Conservation (phyloP, 1,139 yeast species). For the Schizosaccharomyces versatilis region DNA sequence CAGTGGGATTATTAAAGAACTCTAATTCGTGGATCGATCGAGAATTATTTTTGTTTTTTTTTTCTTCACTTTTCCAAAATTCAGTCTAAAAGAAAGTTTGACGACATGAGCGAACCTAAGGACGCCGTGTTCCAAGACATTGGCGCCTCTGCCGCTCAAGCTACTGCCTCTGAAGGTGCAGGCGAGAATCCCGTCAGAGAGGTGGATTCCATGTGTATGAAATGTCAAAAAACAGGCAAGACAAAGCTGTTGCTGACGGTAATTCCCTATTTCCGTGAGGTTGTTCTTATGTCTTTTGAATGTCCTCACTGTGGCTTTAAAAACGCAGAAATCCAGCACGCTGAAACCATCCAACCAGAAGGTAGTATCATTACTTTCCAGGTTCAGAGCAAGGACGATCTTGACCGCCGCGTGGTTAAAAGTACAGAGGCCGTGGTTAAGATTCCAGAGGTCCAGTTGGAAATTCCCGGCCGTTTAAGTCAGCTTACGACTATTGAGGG, state of each 20-base stretch:
- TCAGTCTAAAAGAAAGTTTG: background rate
- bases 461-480: conserved; percentile 87
- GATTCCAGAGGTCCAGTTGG: conserved; percentile 70
- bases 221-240: conserved; percentile 66
- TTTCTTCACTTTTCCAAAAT: background rate
- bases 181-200: conserved; percentile 22
- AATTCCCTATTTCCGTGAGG: conserved; percentile 81
- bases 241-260: conserved; percentile 67
- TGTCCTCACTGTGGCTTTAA: conserved; percentile 88
- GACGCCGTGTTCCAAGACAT: background rate
- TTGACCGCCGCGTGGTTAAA: conserved; percentile 79
- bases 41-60: background rate
- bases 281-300: conserved; percentile 81
- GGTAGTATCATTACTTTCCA: conserved; percentile 57
- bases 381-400: conserved; percentile 49
- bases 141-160: background rate
- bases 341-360: conserved; percentile 49
- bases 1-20: too few species aligned
- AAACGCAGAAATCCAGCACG: conserved; percentile 86
- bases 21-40: background rate
- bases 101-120: background rate
- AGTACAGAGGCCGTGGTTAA: conserved; percentile 69
- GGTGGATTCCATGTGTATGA: conserved; percentile 85
- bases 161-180: background rate
- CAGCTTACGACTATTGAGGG: conserved; percentile 88